Evolutionary conservation across 306 rosid species (phyloP), one percentile per base, ranked within the genome.

Genomic region (Citrullus colocynthis): DNA sequence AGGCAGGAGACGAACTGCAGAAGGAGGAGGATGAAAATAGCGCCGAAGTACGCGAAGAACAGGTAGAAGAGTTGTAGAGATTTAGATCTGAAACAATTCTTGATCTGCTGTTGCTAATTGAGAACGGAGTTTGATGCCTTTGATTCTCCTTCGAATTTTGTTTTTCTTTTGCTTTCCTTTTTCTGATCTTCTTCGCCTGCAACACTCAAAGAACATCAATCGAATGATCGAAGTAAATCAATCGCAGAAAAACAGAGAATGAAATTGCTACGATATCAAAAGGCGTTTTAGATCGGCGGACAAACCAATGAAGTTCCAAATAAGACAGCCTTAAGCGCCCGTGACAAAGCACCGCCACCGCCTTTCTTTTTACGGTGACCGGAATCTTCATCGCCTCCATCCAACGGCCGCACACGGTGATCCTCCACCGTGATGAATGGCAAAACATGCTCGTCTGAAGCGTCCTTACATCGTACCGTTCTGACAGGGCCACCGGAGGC

Each of bases 261-360:
- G 54, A 39, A 66, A 66, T 8, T 37, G 37, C 8, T 56, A 41
- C 69, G 20, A 30, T 61, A 5, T 61, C 64, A 59, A 59, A 24
- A 59, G 42, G 10, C 2, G 37, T 15, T 37, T 55, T 21, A 28
- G 4, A 66, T 67, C 74, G 52, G 52, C 32, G 36, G 5, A 67
- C 74, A n/a, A 67, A 67, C 74, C 74, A 67, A 67, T 67, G 74
- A 5, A 10, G 55, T 67, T 67, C 74, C 55, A 55, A 67, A 67
- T 42, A 67, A 42, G 34, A 67, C 55, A 11, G 74, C 74, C 74
- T 44, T 67, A 20, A 67, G 2, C 36, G 74, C 74, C 30, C 74
- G 74, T 17, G 74, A 67, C 55, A 42, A 12, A 20, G 74, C 55
- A 67, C 34, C 36, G 30, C 9, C 36, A 3, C 55, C 34, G 55